A percentile compares a stretch with the other conserved stretches of the same genome.
phyloP scores from a whole-genome alignment of 2,329 filamentous ascomycete species.

The Annulohypoxylon truncatum region DNA sequence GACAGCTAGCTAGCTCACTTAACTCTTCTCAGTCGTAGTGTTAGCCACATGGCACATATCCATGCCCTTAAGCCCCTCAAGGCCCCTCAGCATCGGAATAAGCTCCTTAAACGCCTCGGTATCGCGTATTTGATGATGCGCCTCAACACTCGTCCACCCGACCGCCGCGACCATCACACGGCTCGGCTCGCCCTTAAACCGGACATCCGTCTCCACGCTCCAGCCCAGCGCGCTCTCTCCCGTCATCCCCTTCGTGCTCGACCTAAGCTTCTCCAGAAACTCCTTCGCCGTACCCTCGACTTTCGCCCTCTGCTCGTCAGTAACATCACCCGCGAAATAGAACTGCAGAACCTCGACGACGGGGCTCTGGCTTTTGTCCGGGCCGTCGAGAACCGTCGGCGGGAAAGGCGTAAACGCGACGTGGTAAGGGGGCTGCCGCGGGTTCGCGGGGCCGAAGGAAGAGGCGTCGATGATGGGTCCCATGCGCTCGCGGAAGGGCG shows the following conservation, averaged over 20 bases:
- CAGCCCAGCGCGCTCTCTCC: constrained; percentile 40
- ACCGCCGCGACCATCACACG: constrained; percentile 35
- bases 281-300: not conserved
- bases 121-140: constrained; percentile 31
- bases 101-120: constrained; percentile 30
- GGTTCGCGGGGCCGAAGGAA: not conserved
- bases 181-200: constrained; percentile 29
- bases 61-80: constrained; percentile 35
- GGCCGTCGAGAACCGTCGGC: constrained; percentile 21
- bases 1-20: not conserved
- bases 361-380: constrained; percentile 1
- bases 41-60: constrained; percentile 37
- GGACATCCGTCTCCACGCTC: constrained; percentile 38
- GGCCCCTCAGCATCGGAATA: constrained; percentile 22
- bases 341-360: constrained; percentile 38
- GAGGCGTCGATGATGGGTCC: constrained; percentile 6
- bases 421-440: constrained; percentile 33
- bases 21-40: constrained; percentile 17
- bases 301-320: not conserved
- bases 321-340: constrained; percentile 35
- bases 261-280: constrained; percentile 15
- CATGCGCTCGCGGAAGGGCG: constrained; percentile 27
- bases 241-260: constrained; percentile 12
- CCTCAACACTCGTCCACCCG: constrained; percentile 42
- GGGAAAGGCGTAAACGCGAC: constrained; percentile 37